Evolutionary conservation across 116 monocot species (phyloP).

Genomic region (Zostera marina): DNA sequence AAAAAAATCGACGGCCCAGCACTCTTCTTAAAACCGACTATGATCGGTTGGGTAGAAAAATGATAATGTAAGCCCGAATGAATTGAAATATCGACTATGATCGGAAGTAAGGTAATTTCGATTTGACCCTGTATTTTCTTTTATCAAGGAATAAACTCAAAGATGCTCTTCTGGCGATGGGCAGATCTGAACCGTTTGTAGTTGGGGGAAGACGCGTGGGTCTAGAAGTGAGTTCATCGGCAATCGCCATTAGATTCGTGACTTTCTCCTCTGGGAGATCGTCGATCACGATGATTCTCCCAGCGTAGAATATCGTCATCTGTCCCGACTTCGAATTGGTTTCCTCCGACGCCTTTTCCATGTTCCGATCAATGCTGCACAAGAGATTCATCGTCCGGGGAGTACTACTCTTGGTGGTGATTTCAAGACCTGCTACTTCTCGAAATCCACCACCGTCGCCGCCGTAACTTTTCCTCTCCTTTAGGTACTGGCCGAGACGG

Average conservation of each 20-base stretch:
- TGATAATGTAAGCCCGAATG: no score
- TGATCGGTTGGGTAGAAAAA: no score
- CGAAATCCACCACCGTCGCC: background rate
- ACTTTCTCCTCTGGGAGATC: conserved; percentile 40
- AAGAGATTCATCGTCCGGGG: conserved; percentile 15
- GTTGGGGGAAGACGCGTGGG: background rate
- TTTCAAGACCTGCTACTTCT: background rate
- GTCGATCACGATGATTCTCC: conserved; percentile 55
- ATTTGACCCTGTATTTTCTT: conserved; percentile 30
- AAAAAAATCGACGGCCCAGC: no score
- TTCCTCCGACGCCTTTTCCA: background rate
- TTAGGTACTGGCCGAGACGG: conserved; percentile 46
- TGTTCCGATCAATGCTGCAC: background rate
- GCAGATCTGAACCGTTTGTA: conserved; percentile 22
- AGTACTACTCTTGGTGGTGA: background rate
- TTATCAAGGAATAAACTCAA: conserved; percentile 53
- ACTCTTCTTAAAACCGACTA: no score
- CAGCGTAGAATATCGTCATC: conserved; percentile 63
- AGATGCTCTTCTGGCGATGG: conserved; percentile 41
- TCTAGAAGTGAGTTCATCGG: conserved; percentile 1
- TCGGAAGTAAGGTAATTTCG: background rate
- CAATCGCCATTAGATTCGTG: conserved; percentile 31
- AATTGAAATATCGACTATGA: no score
- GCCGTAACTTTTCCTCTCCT: conserved; percentile 23
- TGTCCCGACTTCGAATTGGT: background rate